Base-by-base conservation (phyloP, 257 asterid species). In the Solanum pennellii region DNA sequence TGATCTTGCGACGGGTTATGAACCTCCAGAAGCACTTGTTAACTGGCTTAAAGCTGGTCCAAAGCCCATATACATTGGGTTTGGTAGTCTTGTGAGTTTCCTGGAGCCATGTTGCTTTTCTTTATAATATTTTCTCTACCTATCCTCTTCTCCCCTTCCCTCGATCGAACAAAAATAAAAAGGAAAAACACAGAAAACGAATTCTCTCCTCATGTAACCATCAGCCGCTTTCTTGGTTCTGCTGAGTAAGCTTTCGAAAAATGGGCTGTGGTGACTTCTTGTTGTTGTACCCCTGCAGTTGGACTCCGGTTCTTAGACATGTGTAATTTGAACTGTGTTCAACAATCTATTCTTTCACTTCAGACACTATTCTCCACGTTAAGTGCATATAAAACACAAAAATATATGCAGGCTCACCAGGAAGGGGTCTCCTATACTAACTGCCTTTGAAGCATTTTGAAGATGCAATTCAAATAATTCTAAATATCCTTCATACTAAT, bases 1-100 rank as follows among this genome's bases (percentile, higher is more conserved):
- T 73, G 99, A 96, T 90, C 98, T 95, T 86, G 98, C 97, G 12
- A 95, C 99, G 9, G 91, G 89, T 89, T 96, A 94, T 79, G 92
- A 47, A 79, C 98, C 99, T 23, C 99, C 98, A n/a, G 94, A 92
- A 45, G 96, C 94, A 47, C 98, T 96, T 83, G 91, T 93, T 83
- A 92, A 93, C 87, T 96, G 98, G 98, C 97, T 95, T 79, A 91
- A 93, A 86, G 92, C 77, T 60, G 98, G 93, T 89, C 80, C 89
- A 90, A 90, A 86, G 92, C 98, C 99, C 88, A 93, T 96, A 75
- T 96, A 96, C 88, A 91, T 96, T 86, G 98, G 99, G 41, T 96
- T 96, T 87, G 99, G 99, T 86, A 96, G 99, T 88, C 98, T 96
- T 65, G 98, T 96, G 93, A 93, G 99, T 93, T 87, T 87, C 56